A percentile compares a stretch with the other conserved stretches of the same genome.
Conservation (phyloP, 306 rosid genomes). For the Sphenostylis stenocarpa region DNA sequence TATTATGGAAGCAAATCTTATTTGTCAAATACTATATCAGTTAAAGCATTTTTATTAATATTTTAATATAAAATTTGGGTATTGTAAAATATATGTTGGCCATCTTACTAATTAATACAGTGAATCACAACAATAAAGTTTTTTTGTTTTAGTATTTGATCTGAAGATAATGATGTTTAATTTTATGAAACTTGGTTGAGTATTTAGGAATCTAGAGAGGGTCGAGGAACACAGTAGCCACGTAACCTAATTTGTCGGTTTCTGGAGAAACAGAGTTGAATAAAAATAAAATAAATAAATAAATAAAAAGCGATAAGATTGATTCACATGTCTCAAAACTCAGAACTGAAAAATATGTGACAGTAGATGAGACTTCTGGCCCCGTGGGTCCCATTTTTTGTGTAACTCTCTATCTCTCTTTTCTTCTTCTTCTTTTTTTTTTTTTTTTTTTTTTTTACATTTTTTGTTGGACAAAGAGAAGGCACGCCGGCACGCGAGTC, state of each 20-base stretch:
- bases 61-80: too few species aligned
- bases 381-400: conserved; percentile 52
- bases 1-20: too few species aligned
- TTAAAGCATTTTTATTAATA: too few species aligned
- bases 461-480: conserved; percentile 50
- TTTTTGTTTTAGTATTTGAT: too few species aligned
- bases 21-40: too few species aligned
- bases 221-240: not conserved
- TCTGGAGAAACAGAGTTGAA: not conserved
- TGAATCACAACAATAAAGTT: too few species aligned
- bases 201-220: not conserved
- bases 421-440: too few species aligned
- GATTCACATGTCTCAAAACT: conserved; percentile 50
- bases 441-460: conserved; percentile 13
- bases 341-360: conserved; percentile 32
- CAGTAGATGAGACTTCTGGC: conserved; percentile 36
- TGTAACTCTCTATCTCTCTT: not conserved
- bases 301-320: not conserved
- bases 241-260: conserved; percentile 17
- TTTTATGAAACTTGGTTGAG: too few species aligned
- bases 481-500: conserved; percentile 83
- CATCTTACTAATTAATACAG: too few species aligned
- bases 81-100: too few species aligned
- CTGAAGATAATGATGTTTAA: too few species aligned
- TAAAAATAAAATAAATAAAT: not conserved